Conservation (phyloP, 106 monocot genomes). For the Dactylorhiza incarnata region DNA sequence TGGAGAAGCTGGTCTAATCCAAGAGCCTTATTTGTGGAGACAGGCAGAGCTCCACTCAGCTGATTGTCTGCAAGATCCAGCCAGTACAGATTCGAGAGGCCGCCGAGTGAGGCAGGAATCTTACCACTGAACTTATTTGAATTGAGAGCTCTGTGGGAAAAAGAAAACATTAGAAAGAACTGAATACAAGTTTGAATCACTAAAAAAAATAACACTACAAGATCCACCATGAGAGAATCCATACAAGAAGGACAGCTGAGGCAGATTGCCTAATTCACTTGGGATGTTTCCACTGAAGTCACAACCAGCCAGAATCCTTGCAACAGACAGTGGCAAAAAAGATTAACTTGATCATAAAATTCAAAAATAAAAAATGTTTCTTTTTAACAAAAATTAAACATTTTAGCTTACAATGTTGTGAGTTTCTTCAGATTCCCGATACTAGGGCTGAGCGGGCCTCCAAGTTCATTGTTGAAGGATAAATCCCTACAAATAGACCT, state of each 20-base stretch:
- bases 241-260: conserved; percentile 18
- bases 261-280: conserved; percentile 21
- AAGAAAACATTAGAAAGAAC: background rate
- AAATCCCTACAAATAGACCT: conserved; percentile 31
- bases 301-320: conserved; percentile 21
- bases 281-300: conserved; percentile 24
- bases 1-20: conserved; percentile 41
- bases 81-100: conserved; percentile 20
- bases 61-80: conserved; percentile 40
- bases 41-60: conserved; percentile 39
- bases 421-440: conserved; percentile 37
- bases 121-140: conserved; percentile 19
- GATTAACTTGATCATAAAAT: background rate
- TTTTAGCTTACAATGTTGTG: conserved; percentile 28
- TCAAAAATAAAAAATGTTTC: background rate
- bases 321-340: background rate
- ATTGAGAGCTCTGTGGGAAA: conserved; percentile 12
- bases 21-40: conserved; percentile 32
- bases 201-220: background rate
- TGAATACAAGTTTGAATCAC: background rate
- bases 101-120: conserved; percentile 20
- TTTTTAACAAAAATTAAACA: background rate
- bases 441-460: conserved; percentile 17
- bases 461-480: conserved; percentile 39
- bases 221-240: background rate